phyloP scores from a whole-genome alignment of 192 early-diverging fungal species.

The Lobulomyces angularis region DNA sequence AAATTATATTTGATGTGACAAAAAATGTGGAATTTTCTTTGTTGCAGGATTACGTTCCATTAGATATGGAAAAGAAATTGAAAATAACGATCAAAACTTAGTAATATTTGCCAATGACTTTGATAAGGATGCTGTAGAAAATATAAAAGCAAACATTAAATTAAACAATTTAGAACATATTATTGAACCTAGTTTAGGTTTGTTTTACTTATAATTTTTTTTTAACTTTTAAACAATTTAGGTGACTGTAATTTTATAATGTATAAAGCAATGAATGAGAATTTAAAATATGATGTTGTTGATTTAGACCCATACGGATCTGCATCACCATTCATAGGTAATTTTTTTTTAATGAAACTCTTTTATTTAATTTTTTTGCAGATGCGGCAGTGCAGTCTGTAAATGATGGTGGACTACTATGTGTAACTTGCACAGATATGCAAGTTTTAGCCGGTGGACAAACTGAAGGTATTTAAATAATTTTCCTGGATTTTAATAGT shows the following conservation, averaged over 20 bases:
- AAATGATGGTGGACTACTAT: slow-evolving; percentile 75
- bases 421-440: slow-evolving; percentile 97
- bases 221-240: neutral
- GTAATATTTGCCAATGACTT: slow-evolving; percentile 94
- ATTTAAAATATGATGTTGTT: slow-evolving; percentile 60
- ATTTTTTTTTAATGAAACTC: no score
- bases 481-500: neutral
- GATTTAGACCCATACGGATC: slow-evolving; percentile 98
- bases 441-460: slow-evolving; percentile 83
- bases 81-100: no score
- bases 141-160: slow-evolving; percentile 73
- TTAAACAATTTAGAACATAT: slow-evolving; percentile 70
- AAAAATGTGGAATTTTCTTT: no score
- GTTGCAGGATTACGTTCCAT: slow-evolving; percentile 90
- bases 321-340: slow-evolving; percentile 84
- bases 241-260: slow-evolving; percentile 20
- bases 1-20: no score
- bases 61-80: slow-evolving; percentile 90
- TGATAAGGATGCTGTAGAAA: slow-evolving; percentile 71
- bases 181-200: slow-evolving; percentile 68
- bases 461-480: slow-evolving; percentile 59
- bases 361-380: no score
- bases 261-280: slow-evolving; percentile 16
- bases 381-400: slow-evolving; percentile 90
- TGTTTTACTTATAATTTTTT: slow-evolving; percentile 54